Evolutionary conservation across 1,139 yeast species (phyloP).

Genomic region (Suhomyces kunorum): DNA sequence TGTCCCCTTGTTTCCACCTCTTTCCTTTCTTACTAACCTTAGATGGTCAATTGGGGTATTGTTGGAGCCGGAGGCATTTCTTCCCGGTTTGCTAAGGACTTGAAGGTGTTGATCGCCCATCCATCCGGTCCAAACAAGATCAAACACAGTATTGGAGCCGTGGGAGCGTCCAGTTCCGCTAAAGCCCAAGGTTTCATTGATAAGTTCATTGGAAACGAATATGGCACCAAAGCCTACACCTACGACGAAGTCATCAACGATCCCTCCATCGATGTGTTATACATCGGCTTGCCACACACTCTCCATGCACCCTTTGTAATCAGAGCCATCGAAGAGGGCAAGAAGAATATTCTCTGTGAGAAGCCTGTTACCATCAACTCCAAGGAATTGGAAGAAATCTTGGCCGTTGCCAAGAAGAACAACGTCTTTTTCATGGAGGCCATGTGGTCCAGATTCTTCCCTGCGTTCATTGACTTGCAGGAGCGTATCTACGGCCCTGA

Average conservation of each 20-base stretch:
- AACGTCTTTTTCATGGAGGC: conserved; percentile 61
- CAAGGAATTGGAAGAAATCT: conserved; percentile 46
- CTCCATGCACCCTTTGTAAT: conserved; percentile 53
- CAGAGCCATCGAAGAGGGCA: conserved; percentile 51
- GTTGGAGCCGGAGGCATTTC: conserved; percentile 51
- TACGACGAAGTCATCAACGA: conserved; percentile 44
- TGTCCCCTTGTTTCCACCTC: neutral
- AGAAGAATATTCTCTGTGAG: conserved; percentile 59
- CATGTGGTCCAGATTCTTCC: conserved; percentile 67
- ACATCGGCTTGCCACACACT: conserved; percentile 61
- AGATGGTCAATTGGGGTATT: conserved; percentile 38
- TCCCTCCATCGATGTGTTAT: conserved; percentile 51
- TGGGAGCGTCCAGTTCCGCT: conserved; percentile 32
- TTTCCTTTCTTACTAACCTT: conserved; percentile 4
- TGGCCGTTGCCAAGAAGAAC: conserved; percentile 47
- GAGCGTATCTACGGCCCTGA: conserved; percentile 42
- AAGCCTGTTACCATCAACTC: conserved; percentile 60
- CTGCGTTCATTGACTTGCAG: conserved; percentile 43
- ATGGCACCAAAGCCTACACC: conserved; percentile 14
- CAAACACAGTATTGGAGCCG: conserved; percentile 32
- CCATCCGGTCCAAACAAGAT: conserved; percentile 26
- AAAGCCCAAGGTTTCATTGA: conserved; percentile 32
- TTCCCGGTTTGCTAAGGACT: conserved; percentile 40
- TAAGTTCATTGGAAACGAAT: conserved; percentile 21
- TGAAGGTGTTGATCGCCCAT: conserved; percentile 24